Base-by-base conservation (phyloP, 2,329 filamentous ascomycete species). In the Fusarium haematococcum region DNA sequence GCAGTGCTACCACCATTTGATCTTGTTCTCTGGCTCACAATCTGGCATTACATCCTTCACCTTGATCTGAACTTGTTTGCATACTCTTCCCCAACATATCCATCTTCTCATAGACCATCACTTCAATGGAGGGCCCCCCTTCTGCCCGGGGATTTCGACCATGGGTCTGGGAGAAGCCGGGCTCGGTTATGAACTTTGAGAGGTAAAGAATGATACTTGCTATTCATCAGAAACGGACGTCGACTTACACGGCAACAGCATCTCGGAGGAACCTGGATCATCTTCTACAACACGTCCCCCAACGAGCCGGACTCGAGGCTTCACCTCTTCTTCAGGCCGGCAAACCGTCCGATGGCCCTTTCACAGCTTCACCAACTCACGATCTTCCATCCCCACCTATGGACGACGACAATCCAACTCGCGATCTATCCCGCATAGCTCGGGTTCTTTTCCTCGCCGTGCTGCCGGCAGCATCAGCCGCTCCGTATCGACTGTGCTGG, bases 401-500 rank as follows among this genome's bases (percentile, higher is more conserved):
- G 67, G 68, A 57, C 76, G 66, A 48, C 75, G 56, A 64, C 69
- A 50, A 39, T 78, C 71, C 52, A 69, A 69, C 70, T 69, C 73
- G 30, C 72, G 74, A 25, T 75, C 76, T 23, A 70, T 77, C 41
- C 68, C 72, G 32, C 75, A 69, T 37, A 79, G 67, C 41, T 75
- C 72, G 41, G 73, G 70, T 20, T 77, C 75, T 25, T 63, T 79
- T 39, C 73, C 68, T 57, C 78, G 76, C 16, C 74, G 77, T 66
- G 77, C 70, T 57, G 76, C 77, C 45, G 76, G 78, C 63, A 77
- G 77, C 63, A 78, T 79, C 68, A 77, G 75, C 59, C 76, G 77
- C 35, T 79, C 79, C 35, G 78, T 80, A 27, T 80, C 79, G 20
- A 80, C 75, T 63, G 72, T 80, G 27, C 81, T 85, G 32, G 83